phyloP scores from a whole-genome alignment of 169 alveolate genomes.

The Plasmodium sp. region DNA sequence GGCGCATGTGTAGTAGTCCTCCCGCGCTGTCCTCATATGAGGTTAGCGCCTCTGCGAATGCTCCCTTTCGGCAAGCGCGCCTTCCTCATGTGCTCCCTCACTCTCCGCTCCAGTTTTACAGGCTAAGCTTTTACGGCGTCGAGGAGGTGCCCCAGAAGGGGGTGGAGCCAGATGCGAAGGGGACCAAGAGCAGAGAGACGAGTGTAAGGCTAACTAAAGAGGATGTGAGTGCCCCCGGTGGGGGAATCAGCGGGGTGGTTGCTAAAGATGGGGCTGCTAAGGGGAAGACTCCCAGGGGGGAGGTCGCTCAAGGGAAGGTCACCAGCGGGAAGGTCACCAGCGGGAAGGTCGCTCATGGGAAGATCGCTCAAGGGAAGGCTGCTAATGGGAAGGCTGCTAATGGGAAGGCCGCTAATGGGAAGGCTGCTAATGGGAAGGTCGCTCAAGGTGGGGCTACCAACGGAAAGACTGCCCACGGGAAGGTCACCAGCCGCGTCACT shows the following conservation, averaged over 20 bases:
- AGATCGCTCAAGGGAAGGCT: too few relatives aligned
- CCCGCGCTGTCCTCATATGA: not conserved
- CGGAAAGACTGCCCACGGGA: too few relatives aligned
- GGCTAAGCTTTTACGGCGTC: conserved; percentile 52
- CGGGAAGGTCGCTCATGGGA: not conserved
- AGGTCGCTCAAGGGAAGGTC: not conserved
- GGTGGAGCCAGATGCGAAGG: not conserved
- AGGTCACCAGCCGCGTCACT: too few relatives aligned
- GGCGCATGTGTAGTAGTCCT: not conserved
- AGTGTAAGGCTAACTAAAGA: not conserved
- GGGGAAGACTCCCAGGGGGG: not conserved
- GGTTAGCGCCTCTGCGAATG: not conserved
- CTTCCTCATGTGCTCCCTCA: not conserved
- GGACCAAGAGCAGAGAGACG: not conserved
- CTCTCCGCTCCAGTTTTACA: conserved; percentile 29
- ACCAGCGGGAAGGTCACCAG: not conserved
- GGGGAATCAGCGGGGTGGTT: not conserved
- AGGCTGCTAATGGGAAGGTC: too few relatives aligned
- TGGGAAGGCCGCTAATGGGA: not conserved
- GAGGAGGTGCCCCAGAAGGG: conserved; percentile 9
- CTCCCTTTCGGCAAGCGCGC: not conserved
- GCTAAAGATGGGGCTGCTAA: not conserved
- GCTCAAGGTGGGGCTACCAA: too few relatives aligned
- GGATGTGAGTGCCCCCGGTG: not conserved
- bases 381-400: too few relatives aligned